Evolutionary conservation across 805 yeast species (phyloP), one percentile per base, ranked within the genome.

Genomic region (Millerozyma miso): DNA sequence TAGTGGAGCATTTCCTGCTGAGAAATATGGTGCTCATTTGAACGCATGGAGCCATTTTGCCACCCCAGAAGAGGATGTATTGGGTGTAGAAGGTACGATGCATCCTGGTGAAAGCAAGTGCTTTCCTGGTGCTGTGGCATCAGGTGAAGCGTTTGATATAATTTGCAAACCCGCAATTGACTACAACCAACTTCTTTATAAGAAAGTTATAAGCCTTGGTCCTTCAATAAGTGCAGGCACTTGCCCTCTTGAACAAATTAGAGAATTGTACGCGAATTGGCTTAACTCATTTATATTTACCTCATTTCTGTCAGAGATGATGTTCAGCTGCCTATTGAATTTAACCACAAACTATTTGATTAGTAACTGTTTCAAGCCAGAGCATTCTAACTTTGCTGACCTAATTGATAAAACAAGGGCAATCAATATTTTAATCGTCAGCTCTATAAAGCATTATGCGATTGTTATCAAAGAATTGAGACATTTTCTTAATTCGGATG

Each of bases 331-430:
- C 40, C 59, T 68, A 41, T 38, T 63, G 33, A 68, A 68, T 49
- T 58, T 68, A 42, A 63, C 71, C 33, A 64, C 73, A 10, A 68
- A 68, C 48, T 68, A 62, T 44, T 49, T 68, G 40, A 58, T 65
- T 31, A 56, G 70, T 32, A 67, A 60, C 37, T 37, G 39, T n/a
- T 41, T 32, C 20, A 41, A 20, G 4, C 19, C 37, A 4, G 26
- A 33, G 17, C 39, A 40, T 18, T 31, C 48, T 5, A 43, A 38
- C n/a, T 40, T 52, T 14, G 49, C 40, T 14, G 40, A 45, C 32
- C 46, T 49, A 6, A 40, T 40, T 12, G 47, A 45, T 19, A 43
- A 40, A 33, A 50, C 54, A 6, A 49, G 45, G 19, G 37, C 51
- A 31, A 62, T 58, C 35, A 60, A 62, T 42, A 47, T 53, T 7